Base-by-base conservation (phyloP, 805 yeast species). In the Nakazawaea wickerhamii region DNA sequence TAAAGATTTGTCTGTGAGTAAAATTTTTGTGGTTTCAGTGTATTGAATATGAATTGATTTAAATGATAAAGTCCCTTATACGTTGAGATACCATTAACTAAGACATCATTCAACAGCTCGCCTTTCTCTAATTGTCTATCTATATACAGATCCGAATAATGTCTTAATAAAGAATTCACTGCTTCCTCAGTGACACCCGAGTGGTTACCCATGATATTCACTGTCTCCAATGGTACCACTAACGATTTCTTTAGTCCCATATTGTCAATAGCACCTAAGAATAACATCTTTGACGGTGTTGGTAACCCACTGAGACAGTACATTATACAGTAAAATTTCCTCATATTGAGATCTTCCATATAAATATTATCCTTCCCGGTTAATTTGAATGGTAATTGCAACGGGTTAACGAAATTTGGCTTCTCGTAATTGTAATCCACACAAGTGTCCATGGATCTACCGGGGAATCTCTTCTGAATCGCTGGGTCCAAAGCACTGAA, bases 251-350 rank as follows among this genome's bases (percentile, higher is more conserved):
- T 35, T 5, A 6, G 15, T 7, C 38, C 30, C n/a, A 35, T 3
- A 27, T 36, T 36, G 14, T 36, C 33, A n/a, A 36, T 27, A 11
- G 33, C 40, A 8, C 33, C 40, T 3, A 36, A n/a, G 18, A 36
- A 36, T 11, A 36, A n/a, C 6, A 36, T 27, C 18, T 18, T 36
- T 6, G 31, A 17, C 17, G 40, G 40, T 18, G 26, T 36, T 4
- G 31, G 26, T n/a, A 36, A 36, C 8, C 33, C 40, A 8, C 26
- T 27, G 13, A 36, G n/a, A 14, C 33, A 36, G 14, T 36, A 23
- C 11, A 36, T 27, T 6, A 36, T 18, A 5, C 26, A 26, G 19
- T 11, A 26, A 18, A 36, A 14, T 18, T 26, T 36, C 14, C 40
- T 36, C 18, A 36, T 14, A 3, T 30, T 15, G 25, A 38, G 15